These are phyloP conservation scores for Lepidium aucheri DNA, from an alignment of 345 rosid species.

Conservation along the genomic window DNA sequence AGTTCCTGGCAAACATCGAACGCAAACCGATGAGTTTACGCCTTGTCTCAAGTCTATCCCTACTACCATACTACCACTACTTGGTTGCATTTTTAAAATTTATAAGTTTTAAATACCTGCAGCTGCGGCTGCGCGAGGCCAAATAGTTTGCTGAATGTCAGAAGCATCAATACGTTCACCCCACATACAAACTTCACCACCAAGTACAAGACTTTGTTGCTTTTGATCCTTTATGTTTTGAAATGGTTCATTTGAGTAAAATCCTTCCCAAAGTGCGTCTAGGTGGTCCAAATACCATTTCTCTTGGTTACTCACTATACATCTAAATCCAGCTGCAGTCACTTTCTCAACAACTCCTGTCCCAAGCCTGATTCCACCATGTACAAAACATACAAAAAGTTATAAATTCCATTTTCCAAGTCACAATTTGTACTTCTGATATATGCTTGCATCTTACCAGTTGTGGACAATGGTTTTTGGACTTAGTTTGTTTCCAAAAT, in stretches of 20 bases:
- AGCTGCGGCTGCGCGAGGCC: conserved; percentile 86
- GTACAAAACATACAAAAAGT: not conserved
- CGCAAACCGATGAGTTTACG: too few species aligned
- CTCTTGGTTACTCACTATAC: conserved; percentile 76
- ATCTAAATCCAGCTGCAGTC: conserved; percentile 53
- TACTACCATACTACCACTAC: too few species aligned
- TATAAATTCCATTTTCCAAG: not conserved
- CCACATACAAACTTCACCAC: conserved; percentile 87
- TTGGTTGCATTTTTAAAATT: not conserved
- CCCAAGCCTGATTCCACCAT: conserved; percentile 45
- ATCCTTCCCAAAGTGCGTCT: conserved; percentile 46
- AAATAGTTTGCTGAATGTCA: conserved; percentile 65
- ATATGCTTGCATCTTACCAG: conserved; percentile 36
- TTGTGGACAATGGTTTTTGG: conserved; percentile 65
- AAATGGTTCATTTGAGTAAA: conserved; percentile 58
- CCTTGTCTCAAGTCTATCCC: too few species aligned
- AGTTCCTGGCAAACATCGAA: too few species aligned
- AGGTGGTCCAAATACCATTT: conserved; percentile 68
- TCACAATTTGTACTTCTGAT: not conserved
- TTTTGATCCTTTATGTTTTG: conserved; percentile 31
- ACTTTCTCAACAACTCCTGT: conserved; percentile 52
- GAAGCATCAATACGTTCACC: conserved; percentile 57
- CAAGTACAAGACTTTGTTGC: conserved; percentile 51
- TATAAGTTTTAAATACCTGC: conserved; percentile 39
- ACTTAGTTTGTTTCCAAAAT: conserved; percentile 47